Evolutionary conservation across 2,329 filamentous ascomycete species (phyloP), one percentile per base, ranked within the genome.

Genomic region (Colletotrichum acutatum): DNA sequence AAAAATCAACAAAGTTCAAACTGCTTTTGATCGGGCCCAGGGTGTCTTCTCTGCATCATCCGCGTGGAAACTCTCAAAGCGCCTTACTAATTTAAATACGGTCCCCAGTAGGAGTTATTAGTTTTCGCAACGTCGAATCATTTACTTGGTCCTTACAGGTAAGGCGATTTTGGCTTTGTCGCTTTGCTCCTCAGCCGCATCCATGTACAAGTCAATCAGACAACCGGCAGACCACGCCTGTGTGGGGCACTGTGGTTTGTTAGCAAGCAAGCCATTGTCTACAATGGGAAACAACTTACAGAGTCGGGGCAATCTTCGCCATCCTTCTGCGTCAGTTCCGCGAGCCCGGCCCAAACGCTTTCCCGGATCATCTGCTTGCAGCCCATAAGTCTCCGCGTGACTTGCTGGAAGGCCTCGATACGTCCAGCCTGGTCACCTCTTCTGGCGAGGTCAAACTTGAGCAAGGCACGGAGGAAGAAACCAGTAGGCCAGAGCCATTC

Each of bases 401-500:
- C 92, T 85, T 98, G 97, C 85, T 98, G 96, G 86, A 98, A 98
- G 4, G 93, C 94, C 83, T 98, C 97, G 0, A 92, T 93, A 37
- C 92, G 90, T 75, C 93, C 94, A 78, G 94, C 87, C 0, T 80
- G 76, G 2, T 82, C 83, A 74, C 88, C 88, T 61, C 94, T 89
- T 34, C 95, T 88, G 85, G 89, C 88, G 62, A 98, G 85, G 80
- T 98, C 95, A 79, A 98, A 98, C 82, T 95, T 94, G 75, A 99
- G 88, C 76, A 99, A 86, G 1, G 97, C 97, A 61, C 97, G 92
- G 26, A 98, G 87, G 87, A 98, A 99, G 86, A 95, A 99, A 5
- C 97, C 97, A 1, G 95, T 96, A 0, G 96, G 97, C 97, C 97
- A 99, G 28, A 98, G 85, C 97, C 97, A 99, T 82, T 99, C 97